Percentiles rank a stretch among this genome's conserved stretches.
These are phyloP conservation scores for Puccinia coronata DNA, from an alignment of 1,284 basidiomycete species.

Conservation along the genomic window DNA sequence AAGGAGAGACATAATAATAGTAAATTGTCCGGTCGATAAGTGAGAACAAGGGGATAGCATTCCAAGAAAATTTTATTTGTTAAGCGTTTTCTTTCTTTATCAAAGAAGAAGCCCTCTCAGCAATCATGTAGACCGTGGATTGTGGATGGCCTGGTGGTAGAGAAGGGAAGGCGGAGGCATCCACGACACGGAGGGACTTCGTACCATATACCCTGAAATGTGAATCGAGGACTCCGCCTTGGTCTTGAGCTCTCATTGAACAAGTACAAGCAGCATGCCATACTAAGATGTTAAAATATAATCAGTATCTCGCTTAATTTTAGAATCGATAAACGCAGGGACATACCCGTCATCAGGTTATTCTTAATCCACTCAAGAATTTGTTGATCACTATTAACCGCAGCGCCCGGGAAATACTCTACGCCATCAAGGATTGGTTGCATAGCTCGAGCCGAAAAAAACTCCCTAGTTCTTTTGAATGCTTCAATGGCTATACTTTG, in stretches of 20 bases:
- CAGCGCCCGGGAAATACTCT: conserved; percentile 26
- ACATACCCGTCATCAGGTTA: conserved; percentile 37
- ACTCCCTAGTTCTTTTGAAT: conserved; percentile 35
- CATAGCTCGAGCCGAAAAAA: conserved; percentile 27
- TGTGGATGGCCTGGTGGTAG: conserved; percentile 49
- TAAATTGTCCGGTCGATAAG: too few relatives aligned
- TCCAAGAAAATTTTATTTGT: too few relatives aligned
- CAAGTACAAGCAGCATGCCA: conserved; percentile 62
- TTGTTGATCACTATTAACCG: conserved; percentile 17
- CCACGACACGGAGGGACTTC: conserved; percentile 65
- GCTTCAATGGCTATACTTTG: conserved; percentile 28
- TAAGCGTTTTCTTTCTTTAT: conserved; percentile 25
- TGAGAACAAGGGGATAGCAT: too few relatives aligned
- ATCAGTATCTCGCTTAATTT: neutral
- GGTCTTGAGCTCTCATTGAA: conserved; percentile 72
- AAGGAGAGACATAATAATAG: too few relatives aligned
- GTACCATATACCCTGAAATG: conserved; percentile 73
- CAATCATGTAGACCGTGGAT: conserved; percentile 49
- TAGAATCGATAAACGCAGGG: neutral
- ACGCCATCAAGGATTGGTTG: conserved; percentile 31
- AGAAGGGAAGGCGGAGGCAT: conserved; percentile 54
- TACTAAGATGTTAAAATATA: conserved; percentile 52
- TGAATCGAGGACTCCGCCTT: conserved; percentile 75
- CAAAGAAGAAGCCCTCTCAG: conserved; percentile 45
- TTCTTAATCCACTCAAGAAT: conserved; percentile 32